Evolutionary conservation across 352 stramenopile genomes (phyloP).

Genomic region (Phytopythium mirpurense): DNA sequence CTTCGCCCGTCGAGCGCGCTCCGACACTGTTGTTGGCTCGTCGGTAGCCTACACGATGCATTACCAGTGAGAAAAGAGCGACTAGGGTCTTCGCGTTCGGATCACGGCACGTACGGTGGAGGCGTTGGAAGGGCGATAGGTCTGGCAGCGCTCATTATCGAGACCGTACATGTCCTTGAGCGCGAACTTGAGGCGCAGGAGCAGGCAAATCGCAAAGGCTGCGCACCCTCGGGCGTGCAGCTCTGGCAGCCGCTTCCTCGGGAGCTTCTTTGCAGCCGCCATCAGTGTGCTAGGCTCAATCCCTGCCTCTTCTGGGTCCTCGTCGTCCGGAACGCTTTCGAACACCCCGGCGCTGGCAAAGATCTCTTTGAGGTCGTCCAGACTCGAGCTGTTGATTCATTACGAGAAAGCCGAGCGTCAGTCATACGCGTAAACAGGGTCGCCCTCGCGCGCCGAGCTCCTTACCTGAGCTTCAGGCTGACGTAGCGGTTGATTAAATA

Average conservation of each 20-base stretch:
- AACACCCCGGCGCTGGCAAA: constrained; percentile 38
- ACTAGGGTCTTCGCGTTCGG: too few species aligned
- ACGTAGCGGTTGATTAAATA: constrained; percentile 82
- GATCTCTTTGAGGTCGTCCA: constrained; percentile 47
- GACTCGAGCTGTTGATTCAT: constrained; percentile 24
- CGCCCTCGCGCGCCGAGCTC: neutral
- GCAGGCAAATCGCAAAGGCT: constrained; percentile 57
- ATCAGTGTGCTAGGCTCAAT: constrained; percentile 34
- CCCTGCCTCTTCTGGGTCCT: constrained; percentile 33
- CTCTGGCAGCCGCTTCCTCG: constrained; percentile 4
- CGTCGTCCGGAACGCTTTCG: constrained; percentile 36
- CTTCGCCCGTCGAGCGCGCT: constrained; percentile 15
- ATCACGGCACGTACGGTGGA: constrained; percentile 17
- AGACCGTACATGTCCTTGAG: constrained; percentile 66
- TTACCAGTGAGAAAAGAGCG: too few species aligned
- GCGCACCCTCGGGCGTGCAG: constrained; percentile 16
- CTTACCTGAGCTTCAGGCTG: constrained; percentile 77
- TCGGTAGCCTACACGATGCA: neutral
- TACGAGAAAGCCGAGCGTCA: constrained; percentile 1
- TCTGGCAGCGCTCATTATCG: constrained; percentile 78
- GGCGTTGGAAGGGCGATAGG: constrained; percentile 54
- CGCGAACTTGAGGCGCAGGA: constrained; percentile 70
- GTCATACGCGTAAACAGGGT: neutral
- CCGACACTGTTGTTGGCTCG: constrained; percentile 6
- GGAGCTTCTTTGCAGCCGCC: constrained; percentile 9